Base-by-base conservation (phyloP, 352 stramenopile genomes). In the Globisporangium rhizosaccharum region DNA sequence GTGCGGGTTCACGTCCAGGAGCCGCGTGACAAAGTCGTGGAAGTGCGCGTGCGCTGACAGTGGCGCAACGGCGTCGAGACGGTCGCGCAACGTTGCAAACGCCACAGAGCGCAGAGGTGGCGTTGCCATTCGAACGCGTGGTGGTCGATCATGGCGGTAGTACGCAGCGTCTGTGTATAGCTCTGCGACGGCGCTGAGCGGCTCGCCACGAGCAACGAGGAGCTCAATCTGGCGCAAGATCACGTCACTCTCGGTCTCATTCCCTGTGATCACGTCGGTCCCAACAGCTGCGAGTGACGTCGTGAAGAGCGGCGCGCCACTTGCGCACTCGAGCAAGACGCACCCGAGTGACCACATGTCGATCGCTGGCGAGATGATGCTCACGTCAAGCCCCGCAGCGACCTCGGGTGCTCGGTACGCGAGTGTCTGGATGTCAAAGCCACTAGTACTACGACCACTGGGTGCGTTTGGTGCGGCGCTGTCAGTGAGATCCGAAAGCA, bases 281-380 rank as follows among this genome's bases (percentile, higher is more conserved):
- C 47, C 49, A 28, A 42, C 30, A 5, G 28, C 42, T 5, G 37
- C 37, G 1, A 60, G 44, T 7, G 59, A 63, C 8, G 64, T 56
- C 11, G 67, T 79, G 61, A 92, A 87, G 2, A 90, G 60, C n/a
- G 79, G 79, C 53, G 64, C 57, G 1, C 82, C 79, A 1, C 70
- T 77, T 5, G 73, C 68, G 23, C 79, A 88, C 57, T 92, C 82
- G 9, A 90, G 46, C 12, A 92, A 51, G 14, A 92, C 66, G 58
- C 82, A 92, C 9, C 82, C 82, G 30, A 92, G 67, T 25, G 82
- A 92, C 82, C 82, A 92, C 74, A 92, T 78, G 54, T 92, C 82
- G 66, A 87, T 85, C 15, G 82, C 72, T 2, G 74, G 66, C 48
- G 74, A 76, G 39, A 92, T 73, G 20, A 70, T 12, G 33, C 33